Conservation (phyloP, 1,284 basidiomycete genomes). For the Heimioporus retisporus region DNA sequence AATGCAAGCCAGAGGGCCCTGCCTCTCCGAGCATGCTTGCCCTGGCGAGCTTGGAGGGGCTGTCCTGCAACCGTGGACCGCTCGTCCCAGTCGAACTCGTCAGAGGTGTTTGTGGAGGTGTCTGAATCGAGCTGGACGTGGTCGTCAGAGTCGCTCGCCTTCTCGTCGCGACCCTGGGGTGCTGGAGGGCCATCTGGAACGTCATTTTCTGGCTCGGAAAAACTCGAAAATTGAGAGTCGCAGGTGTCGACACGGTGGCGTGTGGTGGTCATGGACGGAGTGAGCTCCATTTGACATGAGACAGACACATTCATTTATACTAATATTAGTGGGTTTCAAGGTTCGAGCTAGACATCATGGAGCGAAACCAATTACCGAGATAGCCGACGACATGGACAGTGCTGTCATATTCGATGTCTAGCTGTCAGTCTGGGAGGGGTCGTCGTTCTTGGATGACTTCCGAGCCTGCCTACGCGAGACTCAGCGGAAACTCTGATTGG, state of each 20-base stretch:
- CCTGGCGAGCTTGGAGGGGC: conserved; percentile 23
- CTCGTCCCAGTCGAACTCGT: conserved; percentile 83
- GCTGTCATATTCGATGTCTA: no score
- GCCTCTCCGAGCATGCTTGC: conserved; percentile 51
- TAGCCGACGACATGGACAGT: no score
- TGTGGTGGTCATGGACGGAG: conserved; percentile 31
- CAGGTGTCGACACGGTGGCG: conserved; percentile 10
- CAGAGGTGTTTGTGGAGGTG: conserved; percentile 68
- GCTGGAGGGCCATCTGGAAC: no score
- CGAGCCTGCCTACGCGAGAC: no score
- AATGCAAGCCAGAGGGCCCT: conserved; percentile 72
- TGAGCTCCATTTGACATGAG: not conserved
- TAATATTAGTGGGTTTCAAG: no score
- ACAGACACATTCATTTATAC: conserved; percentile 7
- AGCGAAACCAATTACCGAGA: no score
- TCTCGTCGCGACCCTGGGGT: no score
- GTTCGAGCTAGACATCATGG: no score
- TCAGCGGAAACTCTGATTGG: no score
- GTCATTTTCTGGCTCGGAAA: conserved; percentile 16
- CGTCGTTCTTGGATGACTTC: no score
- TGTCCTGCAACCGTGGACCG: conserved; percentile 44
- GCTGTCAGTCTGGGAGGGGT: no score
- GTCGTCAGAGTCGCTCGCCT: conserved; percentile 12
- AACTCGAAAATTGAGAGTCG: conserved; percentile 17
- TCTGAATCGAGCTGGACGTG: conserved; percentile 54